Evolutionary conservation across 148 eudicot genomes (phyloP).

Genomic region (Nepenthes gracilis): DNA sequence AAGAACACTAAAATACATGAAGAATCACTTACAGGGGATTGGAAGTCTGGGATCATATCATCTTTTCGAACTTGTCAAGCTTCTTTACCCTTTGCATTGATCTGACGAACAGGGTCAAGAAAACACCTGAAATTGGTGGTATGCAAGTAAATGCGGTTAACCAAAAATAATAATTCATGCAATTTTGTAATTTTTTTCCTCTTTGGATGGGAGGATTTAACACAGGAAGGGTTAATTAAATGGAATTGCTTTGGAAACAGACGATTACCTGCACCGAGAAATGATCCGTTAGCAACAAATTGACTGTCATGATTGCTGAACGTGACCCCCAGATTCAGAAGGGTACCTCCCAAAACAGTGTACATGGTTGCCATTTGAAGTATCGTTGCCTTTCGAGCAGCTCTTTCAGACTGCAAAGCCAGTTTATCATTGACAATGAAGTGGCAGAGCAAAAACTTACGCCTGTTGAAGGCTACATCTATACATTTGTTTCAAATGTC

Average conservation of each 20-base stretch:
- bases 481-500: too few species aligned
- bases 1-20: too few species aligned
- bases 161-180: too few species aligned
- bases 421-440: background rate
- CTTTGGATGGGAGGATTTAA: too few species aligned
- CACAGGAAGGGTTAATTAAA: background rate
- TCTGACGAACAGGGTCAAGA: constrained; percentile 49
- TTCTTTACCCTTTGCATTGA: constrained; percentile 90
- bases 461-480: too few species aligned
- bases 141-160: background rate
- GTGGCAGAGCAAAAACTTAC: background rate
- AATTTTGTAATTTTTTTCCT: background rate
- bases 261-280: constrained; percentile 68
- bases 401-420: constrained; percentile 74
- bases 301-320: constrained; percentile 57
- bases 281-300: constrained; percentile 63
- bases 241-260: background rate
- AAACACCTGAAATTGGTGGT: constrained; percentile 39
- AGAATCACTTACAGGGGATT: too few species aligned
- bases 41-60: constrained; percentile 28
- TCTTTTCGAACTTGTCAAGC: constrained; percentile 85
- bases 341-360: constrained; percentile 74
- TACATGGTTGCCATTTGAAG: constrained; percentile 95
- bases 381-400: constrained; percentile 86
- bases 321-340: constrained; percentile 76